Base-by-base conservation (phyloP, 768 basidiomycete species). In the Tricholoma furcatifolium region DNA sequence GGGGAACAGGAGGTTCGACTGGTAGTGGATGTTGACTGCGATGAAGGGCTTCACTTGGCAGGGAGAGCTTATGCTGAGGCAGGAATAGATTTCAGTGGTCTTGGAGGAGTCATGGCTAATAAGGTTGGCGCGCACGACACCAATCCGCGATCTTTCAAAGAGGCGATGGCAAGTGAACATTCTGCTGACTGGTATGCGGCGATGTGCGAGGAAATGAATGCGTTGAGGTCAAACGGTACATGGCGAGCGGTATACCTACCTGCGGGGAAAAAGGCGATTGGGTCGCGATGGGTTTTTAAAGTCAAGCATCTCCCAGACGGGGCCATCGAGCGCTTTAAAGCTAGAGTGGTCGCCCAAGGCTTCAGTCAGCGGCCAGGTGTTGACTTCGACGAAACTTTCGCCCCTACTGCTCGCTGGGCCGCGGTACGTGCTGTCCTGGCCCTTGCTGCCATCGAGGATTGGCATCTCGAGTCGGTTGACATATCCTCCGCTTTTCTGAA, bases 221-320 rank as follows among this genome's bases (percentile, higher is more conserved):
- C 60, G 0, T 60, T 63, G 9, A 8, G 50, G 11, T 44, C 50
- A 2, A 70, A 67, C 44, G 60, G 69, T 2, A 71, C 71, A 0
- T 79, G 72, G 66, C 60, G 66, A 14, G 52, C 71, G 1, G 70
- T 72, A 1, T 46, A 65, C 17, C 58, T 71, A 0, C 76, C 75
- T 4, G 44, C 52, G 21, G 68, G 63, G 12, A 53, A 60, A 15
- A 68, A 65, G 34, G 60, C 67, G 4, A 71, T 78, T 54, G 70
- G 67, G 0, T 68, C 57, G 20, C 44, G 58, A 48, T 76, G 75
- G 74, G 72, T 76, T 6, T 74, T 70, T 55, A 68, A 66, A 42
- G 62, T 72, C 36, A 82, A 81, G 59, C 62, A 63, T 39, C 67
- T 76, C 53, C 53, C 66, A 18, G 61, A 72, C 51, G 78, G 76